These are phyloP conservation scores for Leptomonas seymouri DNA, from an alignment of 208 protist genomes.

Conservation along the genomic window DNA sequence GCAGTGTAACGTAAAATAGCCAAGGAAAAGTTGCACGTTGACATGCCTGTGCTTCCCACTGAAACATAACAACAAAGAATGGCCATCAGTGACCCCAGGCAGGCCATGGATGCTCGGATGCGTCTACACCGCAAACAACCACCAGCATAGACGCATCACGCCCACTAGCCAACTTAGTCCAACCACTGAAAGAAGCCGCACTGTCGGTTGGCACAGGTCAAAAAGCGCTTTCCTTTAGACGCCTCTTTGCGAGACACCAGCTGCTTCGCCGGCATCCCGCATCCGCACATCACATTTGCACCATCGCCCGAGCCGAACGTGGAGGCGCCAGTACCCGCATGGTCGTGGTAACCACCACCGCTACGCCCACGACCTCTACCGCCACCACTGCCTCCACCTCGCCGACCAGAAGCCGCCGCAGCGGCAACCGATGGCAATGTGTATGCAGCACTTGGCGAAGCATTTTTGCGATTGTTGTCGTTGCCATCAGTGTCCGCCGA, in stretches of 20 bases:
- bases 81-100: too few relatives aligned
- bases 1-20: too few relatives aligned
- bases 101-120: too few relatives aligned
- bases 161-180: slow-evolving; percentile 33
- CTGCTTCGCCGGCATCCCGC: slow-evolving; percentile 62
- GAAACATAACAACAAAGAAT: too few relatives aligned
- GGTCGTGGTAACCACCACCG: slow-evolving; percentile 5
- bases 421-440: slow-evolving; percentile 48
- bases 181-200: slow-evolving; percentile 88
- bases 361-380: slow-evolving; percentile 12
- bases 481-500: slow-evolving; percentile 5
- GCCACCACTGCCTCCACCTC: slow-evolving; percentile 23
- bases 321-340: not conserved
- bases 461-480: not conserved
- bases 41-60: too few relatives aligned
- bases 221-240: slow-evolving; percentile 70
- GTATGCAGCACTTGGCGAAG: slow-evolving; percentile 31
- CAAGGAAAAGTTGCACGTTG: too few relatives aligned
- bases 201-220: slow-evolving; percentile 64
- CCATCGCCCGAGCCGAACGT: not conserved
- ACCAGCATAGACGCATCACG: not conserved
- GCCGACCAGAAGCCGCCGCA: slow-evolving; percentile 2
- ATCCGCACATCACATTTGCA: slow-evolving; percentile 49
- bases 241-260: slow-evolving; percentile 79
- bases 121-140: too few relatives aligned